phyloP scores from a whole-genome alignment of 2,329 filamentous ascomycete species.

The Monosporascus sp. region DNA sequence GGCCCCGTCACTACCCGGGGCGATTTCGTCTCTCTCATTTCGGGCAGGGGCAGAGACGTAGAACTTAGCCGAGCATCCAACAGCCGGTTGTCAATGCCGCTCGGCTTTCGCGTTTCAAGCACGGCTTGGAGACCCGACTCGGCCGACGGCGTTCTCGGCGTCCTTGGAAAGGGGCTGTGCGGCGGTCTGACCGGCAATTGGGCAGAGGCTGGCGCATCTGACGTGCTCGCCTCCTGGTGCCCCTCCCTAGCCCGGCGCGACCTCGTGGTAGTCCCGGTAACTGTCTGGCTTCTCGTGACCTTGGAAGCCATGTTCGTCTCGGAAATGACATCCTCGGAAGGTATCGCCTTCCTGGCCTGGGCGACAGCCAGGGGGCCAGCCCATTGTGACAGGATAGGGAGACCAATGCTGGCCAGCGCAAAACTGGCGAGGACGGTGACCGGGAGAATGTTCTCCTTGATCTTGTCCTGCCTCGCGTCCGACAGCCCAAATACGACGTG shows the following conservation, averaged over 20 bases:
- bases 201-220: slow-evolving; percentile 26
- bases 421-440: slow-evolving; percentile 78
- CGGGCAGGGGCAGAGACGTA: slow-evolving; percentile 61
- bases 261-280: slow-evolving; percentile 45
- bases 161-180: slow-evolving; percentile 6
- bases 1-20: slow-evolving; percentile 48
- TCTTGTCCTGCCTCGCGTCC: slow-evolving; percentile 67
- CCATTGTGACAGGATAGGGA: slow-evolving; percentile 71
- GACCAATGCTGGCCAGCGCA: slow-evolving; percentile 69
- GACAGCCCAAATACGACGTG: slow-evolving; percentile 78
- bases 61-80: slow-evolving; percentile 62
- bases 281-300: slow-evolving; percentile 64
- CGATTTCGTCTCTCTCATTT: slow-evolving; percentile 52
- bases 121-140: slow-evolving; percentile 4
- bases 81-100: slow-evolving; percentile 47
- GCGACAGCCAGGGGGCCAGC: slow-evolving; percentile 77
- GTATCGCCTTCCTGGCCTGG: slow-evolving; percentile 71
- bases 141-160: slow-evolving; percentile 3
- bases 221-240: slow-evolving; percentile 40
- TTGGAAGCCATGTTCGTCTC: slow-evolving; percentile 47
- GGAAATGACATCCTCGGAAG: slow-evolving; percentile 54
- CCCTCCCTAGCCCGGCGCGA: slow-evolving; percentile 43
- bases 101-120: slow-evolving; percentile 32
- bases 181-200: slow-evolving; percentile 11
- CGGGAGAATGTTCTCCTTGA: slow-evolving; percentile 75